Conservation (phyloP, 2,329 filamentous ascomycete genomes). For the Graphilbum ipis-grandicollis region DNA sequence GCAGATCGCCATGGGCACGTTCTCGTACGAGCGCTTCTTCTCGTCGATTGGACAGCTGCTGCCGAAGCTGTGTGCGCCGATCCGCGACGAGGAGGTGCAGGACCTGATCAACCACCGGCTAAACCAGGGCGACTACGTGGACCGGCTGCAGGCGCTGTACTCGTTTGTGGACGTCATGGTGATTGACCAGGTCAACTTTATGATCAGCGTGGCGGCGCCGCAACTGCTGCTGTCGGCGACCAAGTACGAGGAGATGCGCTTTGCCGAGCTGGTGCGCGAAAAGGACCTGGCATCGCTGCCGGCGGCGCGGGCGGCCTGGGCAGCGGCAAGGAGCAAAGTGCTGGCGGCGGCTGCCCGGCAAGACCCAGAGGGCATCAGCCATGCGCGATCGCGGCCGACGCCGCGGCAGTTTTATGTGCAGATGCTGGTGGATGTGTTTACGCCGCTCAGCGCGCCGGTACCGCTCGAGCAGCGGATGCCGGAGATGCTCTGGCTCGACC, state of each 20-base stretch:
- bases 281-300: constrained; percentile 24
- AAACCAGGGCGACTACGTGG: constrained; percentile 46
- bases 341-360: constrained; percentile 47
- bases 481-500: constrained; percentile 57
- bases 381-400: constrained; percentile 43
- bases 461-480: constrained; percentile 37
- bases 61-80: constrained; percentile 64
- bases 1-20: constrained; percentile 53
- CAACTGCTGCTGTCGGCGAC: constrained; percentile 53
- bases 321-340: constrained; percentile 44
- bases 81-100: constrained; percentile 62
- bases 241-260: constrained; percentile 58
- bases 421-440: constrained; percentile 58
- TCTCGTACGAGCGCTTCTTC: constrained; percentile 72
- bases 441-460: constrained; percentile 39
- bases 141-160: constrained; percentile 58
- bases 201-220: constrained; percentile 54
- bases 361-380: constrained; percentile 50
- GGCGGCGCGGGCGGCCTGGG: constrained; percentile 50
- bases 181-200: constrained; percentile 69
- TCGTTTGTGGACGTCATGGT: constrained; percentile 62
- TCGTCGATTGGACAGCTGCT: constrained; percentile 56
- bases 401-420: constrained; percentile 58
- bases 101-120: constrained; percentile 46
- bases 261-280: constrained; percentile 42